Evolutionary conservation across 1,284 basidiomycete genomes (phyloP).

Genomic region (Phylloporus sp.): DNA sequence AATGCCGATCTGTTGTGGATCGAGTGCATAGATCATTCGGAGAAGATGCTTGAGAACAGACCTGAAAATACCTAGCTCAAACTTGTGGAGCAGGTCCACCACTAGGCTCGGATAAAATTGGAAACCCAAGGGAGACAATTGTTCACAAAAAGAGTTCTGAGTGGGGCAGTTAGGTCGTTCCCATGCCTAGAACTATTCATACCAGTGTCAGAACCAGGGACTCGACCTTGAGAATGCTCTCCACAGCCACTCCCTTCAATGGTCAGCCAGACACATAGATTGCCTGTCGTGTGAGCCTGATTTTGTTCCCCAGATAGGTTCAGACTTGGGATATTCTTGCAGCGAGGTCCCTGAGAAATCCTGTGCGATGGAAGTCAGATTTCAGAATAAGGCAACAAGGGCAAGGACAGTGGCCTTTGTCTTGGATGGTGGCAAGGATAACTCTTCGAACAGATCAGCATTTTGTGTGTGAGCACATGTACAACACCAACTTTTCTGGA

Average conservation of each 20-base stretch:
- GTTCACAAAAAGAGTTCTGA: constrained; percentile 2
- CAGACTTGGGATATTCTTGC: not conserved
- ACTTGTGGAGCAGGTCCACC: not conserved
- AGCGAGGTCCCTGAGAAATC: not conserved
- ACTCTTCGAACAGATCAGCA: not conserved
- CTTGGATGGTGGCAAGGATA: not conserved
- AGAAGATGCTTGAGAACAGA: not conserved
- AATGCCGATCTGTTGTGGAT: not conserved
- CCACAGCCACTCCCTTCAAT: not conserved
- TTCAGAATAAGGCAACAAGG: constrained; percentile 3
- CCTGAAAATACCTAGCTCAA: not conserved
- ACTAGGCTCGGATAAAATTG: not conserved
- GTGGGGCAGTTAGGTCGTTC: not conserved
- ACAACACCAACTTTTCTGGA: not conserved
- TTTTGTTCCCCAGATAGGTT: not conserved
- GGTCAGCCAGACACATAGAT: constrained; percentile 1
- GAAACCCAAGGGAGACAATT: not conserved
- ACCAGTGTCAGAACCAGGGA: constrained; percentile 7
- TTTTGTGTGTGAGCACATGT: no score
- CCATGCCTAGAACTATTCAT: not conserved
- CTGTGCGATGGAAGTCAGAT: not conserved
- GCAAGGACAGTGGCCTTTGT: constrained; percentile 2
- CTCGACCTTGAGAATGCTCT: not conserved
- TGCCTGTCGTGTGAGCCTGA: not conserved
- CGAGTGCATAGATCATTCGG: not conserved